A percentile compares a stretch with the other conserved stretches of the same genome.
These are phyloP conservation scores for Cyanidiococcus yangmingshanensis DNA, from an alignment of 23 red algal species.

Conservation along the genomic window DNA sequence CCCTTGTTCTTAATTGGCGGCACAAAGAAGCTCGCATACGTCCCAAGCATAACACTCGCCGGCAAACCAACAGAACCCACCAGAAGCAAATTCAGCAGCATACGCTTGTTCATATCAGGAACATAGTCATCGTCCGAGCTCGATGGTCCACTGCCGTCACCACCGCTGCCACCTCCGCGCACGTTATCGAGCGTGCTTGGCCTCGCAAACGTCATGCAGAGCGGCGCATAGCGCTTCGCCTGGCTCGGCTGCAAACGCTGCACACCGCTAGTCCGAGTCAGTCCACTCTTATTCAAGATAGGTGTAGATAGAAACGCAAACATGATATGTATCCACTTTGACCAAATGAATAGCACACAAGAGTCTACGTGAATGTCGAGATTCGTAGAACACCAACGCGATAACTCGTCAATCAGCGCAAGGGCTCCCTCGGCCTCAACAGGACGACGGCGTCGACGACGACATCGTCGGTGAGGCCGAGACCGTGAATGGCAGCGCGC, in stretches of 20 bases:
- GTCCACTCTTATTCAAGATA: background rate
- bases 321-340: too few species aligned
- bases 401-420: too few species aligned
- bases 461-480: too few species aligned
- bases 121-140: conserved; percentile 26
- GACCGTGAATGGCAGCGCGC: too few species aligned
- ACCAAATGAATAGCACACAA: too few species aligned
- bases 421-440: too few species aligned
- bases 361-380: too few species aligned
- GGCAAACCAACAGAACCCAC: conserved; percentile 51
- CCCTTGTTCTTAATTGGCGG: conserved; percentile 41
- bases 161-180: background rate
- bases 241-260: too few species aligned
- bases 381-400: too few species aligned
- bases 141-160: conserved; percentile 1
- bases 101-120: conserved; percentile 88
- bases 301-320: too few species aligned
- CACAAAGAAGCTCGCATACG: conserved; percentile 68
- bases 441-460: too few species aligned
- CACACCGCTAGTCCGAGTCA: too few species aligned
- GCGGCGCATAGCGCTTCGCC: background rate
- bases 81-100: conserved; percentile 73
- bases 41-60: conserved; percentile 27
- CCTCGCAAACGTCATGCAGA: background rate
- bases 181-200: background rate